Percentiles rank a stretch among this genome's conserved stretches.
Conservation (phyloP, 1,284 basidiomycete species). For the Somion occarium region DNA sequence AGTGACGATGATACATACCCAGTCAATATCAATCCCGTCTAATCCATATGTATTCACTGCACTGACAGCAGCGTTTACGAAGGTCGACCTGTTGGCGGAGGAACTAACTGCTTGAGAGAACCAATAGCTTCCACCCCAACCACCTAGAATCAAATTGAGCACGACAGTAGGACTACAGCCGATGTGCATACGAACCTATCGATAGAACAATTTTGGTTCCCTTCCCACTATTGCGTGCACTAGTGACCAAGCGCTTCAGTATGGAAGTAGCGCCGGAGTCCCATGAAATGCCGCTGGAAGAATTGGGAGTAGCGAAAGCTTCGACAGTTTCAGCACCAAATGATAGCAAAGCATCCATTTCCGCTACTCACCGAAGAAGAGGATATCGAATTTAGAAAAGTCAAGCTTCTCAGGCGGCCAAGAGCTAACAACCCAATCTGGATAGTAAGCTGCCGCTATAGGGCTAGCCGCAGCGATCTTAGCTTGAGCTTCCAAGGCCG, state of each 20-base stretch:
- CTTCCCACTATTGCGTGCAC: slow-evolving; percentile 53
- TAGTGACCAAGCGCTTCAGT: slow-evolving; percentile 58
- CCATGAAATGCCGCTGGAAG: slow-evolving; percentile 51
- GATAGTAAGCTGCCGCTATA: slow-evolving; percentile 53
- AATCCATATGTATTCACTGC: slow-evolving; percentile 60
- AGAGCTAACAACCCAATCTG: slow-evolving; percentile 58
- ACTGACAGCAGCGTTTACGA: slow-evolving; percentile 54
- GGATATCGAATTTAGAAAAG: slow-evolving; percentile 66
- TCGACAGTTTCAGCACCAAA: slow-evolving; percentile 2
- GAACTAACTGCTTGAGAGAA: slow-evolving; percentile 61
- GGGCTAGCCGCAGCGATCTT: slow-evolving; percentile 14
- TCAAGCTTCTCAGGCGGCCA: slow-evolving; percentile 65
- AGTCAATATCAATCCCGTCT: slow-evolving; percentile 78
- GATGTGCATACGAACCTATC: slow-evolving; percentile 56
- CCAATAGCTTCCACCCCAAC: slow-evolving; percentile 52
- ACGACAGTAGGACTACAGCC: neutral
- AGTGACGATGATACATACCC: slow-evolving; percentile 31
- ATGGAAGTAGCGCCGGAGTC: slow-evolving; percentile 49
- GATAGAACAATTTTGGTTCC: slow-evolving; percentile 66
- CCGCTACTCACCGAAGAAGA: slow-evolving; percentile 49
- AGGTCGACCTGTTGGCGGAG: slow-evolving; percentile 45
- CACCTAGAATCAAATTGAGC: slow-evolving; percentile 27
- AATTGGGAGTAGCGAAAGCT: slow-evolving; percentile 73
- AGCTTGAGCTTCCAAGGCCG: slow-evolving; percentile 25
- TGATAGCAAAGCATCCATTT: slow-evolving; percentile 1